Percentiles rank a stretch among this genome's conserved stretches.
These are phyloP conservation scores for Termitomyces sp. DNA, from an alignment of 768 basidiomycete species.

Conservation along the genomic window DNA sequence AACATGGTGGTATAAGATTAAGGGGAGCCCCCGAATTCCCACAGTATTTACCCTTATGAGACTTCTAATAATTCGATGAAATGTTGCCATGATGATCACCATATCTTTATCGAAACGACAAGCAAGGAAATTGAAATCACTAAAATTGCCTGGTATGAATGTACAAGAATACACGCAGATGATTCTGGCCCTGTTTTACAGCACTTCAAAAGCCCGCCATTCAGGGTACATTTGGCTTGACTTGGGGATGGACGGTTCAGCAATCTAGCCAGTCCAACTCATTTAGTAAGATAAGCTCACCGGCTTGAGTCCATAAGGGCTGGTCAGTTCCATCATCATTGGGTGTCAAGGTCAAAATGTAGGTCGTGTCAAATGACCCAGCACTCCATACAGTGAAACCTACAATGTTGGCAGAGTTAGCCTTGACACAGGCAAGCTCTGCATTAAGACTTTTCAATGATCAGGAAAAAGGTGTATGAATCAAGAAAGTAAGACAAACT, in stretches of 20 bases:
- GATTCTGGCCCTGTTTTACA: too few relatives aligned
- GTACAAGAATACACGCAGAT: not conserved
- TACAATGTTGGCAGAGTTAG: conserved; percentile 36
- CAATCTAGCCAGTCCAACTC: not conserved
- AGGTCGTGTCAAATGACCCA: conserved; percentile 48
- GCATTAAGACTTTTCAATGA: conserved; percentile 29
- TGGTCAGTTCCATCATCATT: conserved; percentile 45
- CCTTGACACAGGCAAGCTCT: conserved; percentile 44
- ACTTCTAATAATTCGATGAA: too few relatives aligned
- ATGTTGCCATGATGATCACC: too few relatives aligned
- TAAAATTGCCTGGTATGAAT: not conserved
- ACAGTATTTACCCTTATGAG: too few relatives aligned
- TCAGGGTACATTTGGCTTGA: conserved; percentile 25
- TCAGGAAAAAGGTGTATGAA: not conserved
- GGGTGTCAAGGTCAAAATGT: conserved; percentile 46
- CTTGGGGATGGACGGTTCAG: conserved; percentile 3
- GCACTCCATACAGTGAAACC: conserved; percentile 58
- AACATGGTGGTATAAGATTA: too few relatives aligned
- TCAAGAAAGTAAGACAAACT: conserved; percentile 20
- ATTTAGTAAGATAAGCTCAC: conserved; percentile 22
- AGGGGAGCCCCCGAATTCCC: too few relatives aligned
- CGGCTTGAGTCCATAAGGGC: conserved; percentile 39
- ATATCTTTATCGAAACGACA: not conserved
- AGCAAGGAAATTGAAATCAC: not conserved
- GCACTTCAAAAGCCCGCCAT: not conserved